A percentile compares a stretch with the other conserved stretches of the same genome.
Conservation (phyloP, 768 basidiomycete species). For the Cyathus striatus region DNA sequence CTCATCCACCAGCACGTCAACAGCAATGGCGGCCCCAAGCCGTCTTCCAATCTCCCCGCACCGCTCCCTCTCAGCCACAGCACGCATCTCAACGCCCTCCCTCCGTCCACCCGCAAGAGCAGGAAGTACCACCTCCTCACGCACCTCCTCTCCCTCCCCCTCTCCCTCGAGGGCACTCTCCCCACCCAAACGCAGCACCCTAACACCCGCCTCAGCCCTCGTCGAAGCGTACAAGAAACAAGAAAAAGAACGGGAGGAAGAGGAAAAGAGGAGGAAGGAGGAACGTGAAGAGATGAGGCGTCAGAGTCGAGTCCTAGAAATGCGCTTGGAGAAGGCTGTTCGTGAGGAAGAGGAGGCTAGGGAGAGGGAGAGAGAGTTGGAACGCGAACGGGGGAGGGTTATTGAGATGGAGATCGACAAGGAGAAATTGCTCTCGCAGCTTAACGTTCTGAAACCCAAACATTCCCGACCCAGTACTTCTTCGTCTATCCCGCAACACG, state of each 20-base stretch:
- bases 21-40: too few species aligned
- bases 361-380: conserved; percentile 6
- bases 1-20: too few species aligned
- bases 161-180: too few species aligned
- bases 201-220: conserved; percentile 43
- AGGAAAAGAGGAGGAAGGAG: conserved; percentile 10
- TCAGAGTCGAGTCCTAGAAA: not conserved
- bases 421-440: not conserved
- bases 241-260: conserved; percentile 13
- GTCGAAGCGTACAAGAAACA: conserved; percentile 45
- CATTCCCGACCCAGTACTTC: not conserved
- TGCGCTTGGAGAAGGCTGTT: not conserved
- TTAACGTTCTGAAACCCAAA: not conserved
- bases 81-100: too few species aligned
- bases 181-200: conserved; percentile 6
- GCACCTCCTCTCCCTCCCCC: too few species aligned
- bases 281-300: conserved; percentile 3
- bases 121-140: too few species aligned
- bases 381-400: not conserved
- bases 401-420: not conserved
- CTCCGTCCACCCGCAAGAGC: too few species aligned
- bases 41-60: too few species aligned
- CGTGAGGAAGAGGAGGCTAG: conserved; percentile 1
- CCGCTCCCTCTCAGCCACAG: too few species aligned
- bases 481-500: not conserved